Evolutionary conservation across 2,329 filamentous ascomycete genomes (phyloP).

Genomic region (Cordyceps tenuipes): DNA sequence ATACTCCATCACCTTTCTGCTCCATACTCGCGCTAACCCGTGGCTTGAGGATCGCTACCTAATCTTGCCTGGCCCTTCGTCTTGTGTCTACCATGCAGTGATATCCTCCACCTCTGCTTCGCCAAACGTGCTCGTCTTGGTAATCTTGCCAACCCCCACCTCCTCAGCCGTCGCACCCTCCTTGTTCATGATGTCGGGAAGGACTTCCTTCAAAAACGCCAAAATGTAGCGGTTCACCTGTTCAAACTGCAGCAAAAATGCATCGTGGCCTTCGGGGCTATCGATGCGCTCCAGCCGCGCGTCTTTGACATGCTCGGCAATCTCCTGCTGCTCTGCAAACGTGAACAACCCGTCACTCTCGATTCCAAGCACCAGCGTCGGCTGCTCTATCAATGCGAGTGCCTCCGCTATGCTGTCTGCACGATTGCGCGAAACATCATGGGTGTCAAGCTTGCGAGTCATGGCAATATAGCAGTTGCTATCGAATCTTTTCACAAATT

Average conservation of each 20-base stretch:
- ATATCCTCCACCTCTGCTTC: slow-evolving; percentile 96
- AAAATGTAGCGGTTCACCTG: slow-evolving; percentile 88
- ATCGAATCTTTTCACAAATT: slow-evolving; percentile 96
- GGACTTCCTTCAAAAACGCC: slow-evolving; percentile 68
- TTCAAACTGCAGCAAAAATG: slow-evolving; percentile 92
- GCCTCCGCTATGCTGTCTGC: slow-evolving; percentile 62
- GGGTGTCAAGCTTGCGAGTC: slow-evolving; percentile 93
- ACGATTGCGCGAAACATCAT: slow-evolving; percentile 81
- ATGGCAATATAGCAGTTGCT: slow-evolving; percentile 99
- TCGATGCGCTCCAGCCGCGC: slow-evolving; percentile 79
- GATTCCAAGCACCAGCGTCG: slow-evolving; percentile 84
- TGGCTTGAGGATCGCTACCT: neutral
- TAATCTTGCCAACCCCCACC: slow-evolving; percentile 52
- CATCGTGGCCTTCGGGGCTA: slow-evolving; percentile 90
- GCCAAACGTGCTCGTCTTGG: slow-evolving; percentile 86
- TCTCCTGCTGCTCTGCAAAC: slow-evolving; percentile 89
- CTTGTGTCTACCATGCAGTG: slow-evolving; percentile 64
- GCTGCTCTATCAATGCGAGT: slow-evolving; percentile 75
- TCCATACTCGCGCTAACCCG: neutral
- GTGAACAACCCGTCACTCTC: slow-evolving; percentile 95
- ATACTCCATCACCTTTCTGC: neutral
- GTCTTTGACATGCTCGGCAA: slow-evolving; percentile 73
- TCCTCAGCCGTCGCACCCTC: slow-evolving; percentile 42
- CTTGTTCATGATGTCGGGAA: slow-evolving; percentile 81
- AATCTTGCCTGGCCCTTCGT: neutral